A percentile compares a stretch with the other conserved stretches of the same genome.
Evolutionary conservation across 169 alveolate genomes (phyloP).

Genomic region (Cryptosporidium sp.): DNA sequence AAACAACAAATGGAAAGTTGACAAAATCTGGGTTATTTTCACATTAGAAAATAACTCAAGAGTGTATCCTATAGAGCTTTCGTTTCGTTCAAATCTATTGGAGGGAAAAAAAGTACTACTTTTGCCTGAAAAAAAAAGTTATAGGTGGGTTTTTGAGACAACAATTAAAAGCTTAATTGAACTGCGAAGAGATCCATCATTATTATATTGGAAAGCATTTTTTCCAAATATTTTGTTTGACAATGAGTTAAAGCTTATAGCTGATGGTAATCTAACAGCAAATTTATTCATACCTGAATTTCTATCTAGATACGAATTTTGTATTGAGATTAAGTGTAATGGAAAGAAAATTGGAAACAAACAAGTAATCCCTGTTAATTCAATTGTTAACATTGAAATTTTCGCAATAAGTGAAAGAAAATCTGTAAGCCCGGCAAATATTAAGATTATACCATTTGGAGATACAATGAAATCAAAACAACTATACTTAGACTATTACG

Average conservation of each 20-base stretch:
- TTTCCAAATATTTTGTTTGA: slow-evolving; percentile 19
- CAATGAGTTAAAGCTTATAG: not conserved
- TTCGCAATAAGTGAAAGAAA: not conserved
- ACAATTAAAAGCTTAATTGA: not conserved
- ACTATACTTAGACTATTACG: slow-evolving; percentile 27
- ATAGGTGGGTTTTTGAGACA: slow-evolving; percentile 64
- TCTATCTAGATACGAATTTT: slow-evolving; percentile 31
- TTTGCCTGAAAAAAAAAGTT: slow-evolving; percentile 13
- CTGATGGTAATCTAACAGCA: slow-evolving; percentile 9
- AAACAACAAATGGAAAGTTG: slow-evolving; percentile 27
- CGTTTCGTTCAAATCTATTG: not conserved
- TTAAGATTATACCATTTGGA: slow-evolving; percentile 29
- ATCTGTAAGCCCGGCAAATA: not conserved
- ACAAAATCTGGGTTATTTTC: slow-evolving; percentile 21
- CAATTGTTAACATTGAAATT: slow-evolving; percentile 1
- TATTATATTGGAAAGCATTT: slow-evolving; percentile 23
- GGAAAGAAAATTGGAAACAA: slow-evolving; percentile 17
- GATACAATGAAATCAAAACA: slow-evolving; percentile 24
- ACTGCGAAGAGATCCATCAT: not conserved
- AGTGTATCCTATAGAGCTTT: slow-evolving; percentile 17
- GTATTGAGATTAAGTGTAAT: slow-evolving; percentile 15
- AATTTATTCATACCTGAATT: not conserved
- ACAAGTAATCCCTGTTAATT: slow-evolving; percentile 10
- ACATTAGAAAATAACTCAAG: slow-evolving; percentile 53
- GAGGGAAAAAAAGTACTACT: not conserved